Base-by-base conservation (phyloP, 768 basidiomycete species). In the Kwoniella mangroviensis region DNA sequence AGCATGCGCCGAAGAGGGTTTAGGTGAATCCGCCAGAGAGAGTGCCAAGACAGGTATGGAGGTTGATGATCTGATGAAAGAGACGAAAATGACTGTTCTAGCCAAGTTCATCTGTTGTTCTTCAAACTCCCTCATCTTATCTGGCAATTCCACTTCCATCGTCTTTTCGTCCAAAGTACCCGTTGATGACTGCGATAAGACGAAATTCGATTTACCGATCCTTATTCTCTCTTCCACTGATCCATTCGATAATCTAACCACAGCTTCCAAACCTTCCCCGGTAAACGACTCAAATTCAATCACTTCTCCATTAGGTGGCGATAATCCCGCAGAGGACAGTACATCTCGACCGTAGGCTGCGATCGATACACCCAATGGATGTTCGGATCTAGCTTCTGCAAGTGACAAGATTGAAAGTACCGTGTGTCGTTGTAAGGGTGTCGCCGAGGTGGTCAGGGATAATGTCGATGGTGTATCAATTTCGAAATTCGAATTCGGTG, bases 291-390 rank as follows among this genome's bases (percentile, higher is more conserved):
- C 92, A 81, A 99, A 99, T 5, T 87, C 84, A 54, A 89, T 86
- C 42, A 98, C 84, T 51, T 84, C 83, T 22, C 89, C 87, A 54
- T 87, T 85, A 0, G 90, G 88, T 0, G 85, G 80, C 9, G 85
- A 76, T 17, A 85, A 67, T 34, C 82, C 80, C 60, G 80, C 78
- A 26, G 73, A 67, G 12, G 74, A 62, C 4, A 83, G 68, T n/a
- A 73, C 73, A 80, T 79, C 75, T 15, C 81, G 77, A 5, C 93
- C 92, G 80, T 93, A 91, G 0, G 87, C 84, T 4, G 95, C 92
- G 58, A 98, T 90, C 15, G 97, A 95, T 79, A 92, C 92, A 11
- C 96, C 97, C 22, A 99, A 88, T 2, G 97, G 97, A 79, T 99
- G 97, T 81, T 98, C 97, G 0, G 95, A 98, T 70, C 89, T 89